Evolutionary conservation across 805 yeast genomes (phyloP).

Genomic region (Wickerhamiella kazuoi): DNA sequence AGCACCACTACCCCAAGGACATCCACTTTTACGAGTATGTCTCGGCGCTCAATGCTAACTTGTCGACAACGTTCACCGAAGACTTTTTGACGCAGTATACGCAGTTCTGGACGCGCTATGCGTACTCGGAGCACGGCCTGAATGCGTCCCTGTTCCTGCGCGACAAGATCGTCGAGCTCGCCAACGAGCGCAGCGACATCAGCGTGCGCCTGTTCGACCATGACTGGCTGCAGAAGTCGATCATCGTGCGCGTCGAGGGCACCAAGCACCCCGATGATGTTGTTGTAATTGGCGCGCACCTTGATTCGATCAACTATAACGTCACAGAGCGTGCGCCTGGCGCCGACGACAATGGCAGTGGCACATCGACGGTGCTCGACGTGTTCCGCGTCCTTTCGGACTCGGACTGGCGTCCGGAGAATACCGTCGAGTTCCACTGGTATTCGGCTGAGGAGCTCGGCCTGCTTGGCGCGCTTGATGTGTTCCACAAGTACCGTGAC

Average conservation of each 20-base stretch:
- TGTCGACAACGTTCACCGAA: constrained; percentile 33
- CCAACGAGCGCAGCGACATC: constrained; percentile 24
- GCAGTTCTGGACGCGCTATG: constrained; percentile 59
- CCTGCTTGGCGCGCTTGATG: constrained; percentile 64
- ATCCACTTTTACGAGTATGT: constrained; percentile 26
- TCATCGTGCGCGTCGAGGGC: constrained; percentile 41
- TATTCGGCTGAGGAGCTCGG: constrained; percentile 95
- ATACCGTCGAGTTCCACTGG: constrained; percentile 82
- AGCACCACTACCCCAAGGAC: constrained; percentile 37
- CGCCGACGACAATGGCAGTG: constrained; percentile 90
- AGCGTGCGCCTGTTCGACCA: constrained; percentile 39
- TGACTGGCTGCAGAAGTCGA: constrained; percentile 62
- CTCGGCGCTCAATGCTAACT: constrained; percentile 24
- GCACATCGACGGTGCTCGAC: constrained; percentile 63
- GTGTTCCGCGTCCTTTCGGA: constrained; percentile 45
- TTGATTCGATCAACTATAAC: constrained; percentile 57
- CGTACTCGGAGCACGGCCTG: constrained; percentile 51
- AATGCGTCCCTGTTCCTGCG: constrained; percentile 58
- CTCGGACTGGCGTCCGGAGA: constrained; percentile 34
- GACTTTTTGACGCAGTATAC: constrained; percentile 43
- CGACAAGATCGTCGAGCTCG: constrained; percentile 25
- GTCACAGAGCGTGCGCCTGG: constrained; percentile 51
- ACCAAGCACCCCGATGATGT: constrained; percentile 26
- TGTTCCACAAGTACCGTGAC: constrained; percentile 38
- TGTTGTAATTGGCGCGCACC: constrained; percentile 77